phyloP scores from a whole-genome alignment of 345 rosid genomes.

The Arabis hirsuta region DNA sequence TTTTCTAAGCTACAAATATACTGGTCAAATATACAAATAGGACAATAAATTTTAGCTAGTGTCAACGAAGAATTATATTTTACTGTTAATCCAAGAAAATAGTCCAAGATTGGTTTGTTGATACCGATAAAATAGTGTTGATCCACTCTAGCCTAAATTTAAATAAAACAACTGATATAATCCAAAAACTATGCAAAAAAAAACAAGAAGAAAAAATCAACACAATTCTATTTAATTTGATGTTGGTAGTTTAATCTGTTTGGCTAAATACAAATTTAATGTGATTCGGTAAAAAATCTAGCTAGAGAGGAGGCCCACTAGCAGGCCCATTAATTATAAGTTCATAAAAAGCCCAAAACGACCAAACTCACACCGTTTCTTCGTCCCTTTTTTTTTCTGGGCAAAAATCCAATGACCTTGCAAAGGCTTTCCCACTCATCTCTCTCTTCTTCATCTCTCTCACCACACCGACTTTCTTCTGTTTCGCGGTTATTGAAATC shows the following conservation, averaged over 20 bases:
- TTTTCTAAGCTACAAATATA: background rate
- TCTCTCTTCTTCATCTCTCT: background rate
- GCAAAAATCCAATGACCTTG: background rate
- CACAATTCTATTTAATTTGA: background rate
- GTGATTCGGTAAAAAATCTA: too few species aligned
- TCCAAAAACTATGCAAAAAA: background rate
- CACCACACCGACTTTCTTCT: constrained; percentile 22
- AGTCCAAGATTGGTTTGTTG: background rate
- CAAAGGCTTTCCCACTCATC: constrained; percentile 1
- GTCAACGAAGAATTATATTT: background rate
- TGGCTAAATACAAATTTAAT: too few species aligned
- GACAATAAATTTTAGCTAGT: background rate
- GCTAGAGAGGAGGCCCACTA: background rate
- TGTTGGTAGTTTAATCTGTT: too few species aligned
- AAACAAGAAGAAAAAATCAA: background rate
- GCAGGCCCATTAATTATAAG: background rate
- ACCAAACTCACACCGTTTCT: constrained; percentile 20
- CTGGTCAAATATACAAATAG: background rate
- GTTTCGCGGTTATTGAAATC: constrained; percentile 37
- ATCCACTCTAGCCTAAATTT: background rate
- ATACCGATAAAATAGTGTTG: constrained; percentile 7
- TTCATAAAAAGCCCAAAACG: background rate
- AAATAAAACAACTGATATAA: background rate
- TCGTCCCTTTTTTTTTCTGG: background rate
- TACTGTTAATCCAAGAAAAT: constrained; percentile 8